These are phyloP conservation scores for Solanum aculeatissimum DNA, from an alignment of 305 asterid species.

Conservation along the genomic window DNA sequence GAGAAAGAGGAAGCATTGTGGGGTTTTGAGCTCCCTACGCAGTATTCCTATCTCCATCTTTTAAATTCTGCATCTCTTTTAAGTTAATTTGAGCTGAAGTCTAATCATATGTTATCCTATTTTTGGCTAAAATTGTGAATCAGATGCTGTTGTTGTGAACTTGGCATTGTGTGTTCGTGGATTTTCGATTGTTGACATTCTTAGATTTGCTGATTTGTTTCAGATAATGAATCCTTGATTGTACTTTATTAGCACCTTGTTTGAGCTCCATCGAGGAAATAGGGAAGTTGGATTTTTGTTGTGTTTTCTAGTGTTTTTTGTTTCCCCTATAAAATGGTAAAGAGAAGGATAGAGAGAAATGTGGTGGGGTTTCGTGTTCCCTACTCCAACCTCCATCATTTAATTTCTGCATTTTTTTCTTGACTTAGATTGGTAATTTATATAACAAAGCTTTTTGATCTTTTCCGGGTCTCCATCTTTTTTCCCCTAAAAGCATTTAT, in stretches of 20 bases:
- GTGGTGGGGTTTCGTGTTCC: neutral
- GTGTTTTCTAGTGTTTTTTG: neutral
- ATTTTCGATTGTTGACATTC: neutral
- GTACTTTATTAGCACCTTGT: neutral
- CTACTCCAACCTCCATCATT: neutral
- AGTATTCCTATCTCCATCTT: neutral
- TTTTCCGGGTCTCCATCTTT: neutral
- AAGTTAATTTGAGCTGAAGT: neutral
- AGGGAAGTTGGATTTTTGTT: neutral
- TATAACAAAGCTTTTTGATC: neutral
- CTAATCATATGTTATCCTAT: neutral
- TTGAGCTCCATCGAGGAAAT: neutral
- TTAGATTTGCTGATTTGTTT: neutral
- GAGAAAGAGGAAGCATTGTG: neutral
- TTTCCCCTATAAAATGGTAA: neutral
- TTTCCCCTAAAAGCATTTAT: neutral
- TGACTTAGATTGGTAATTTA: neutral
- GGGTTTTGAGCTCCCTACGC: neutral
- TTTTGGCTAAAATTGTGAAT: neutral
- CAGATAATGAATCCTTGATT: neutral
- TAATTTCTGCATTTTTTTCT: neutral
- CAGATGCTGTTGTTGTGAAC: neutral
- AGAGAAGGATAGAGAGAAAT: neutral
- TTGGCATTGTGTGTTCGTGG: neutral
- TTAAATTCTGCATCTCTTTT: neutral